phyloP scores from a whole-genome alignment of 202 grass and related monocot species.

The Bolboschoenoplectus hybrid region DNA sequence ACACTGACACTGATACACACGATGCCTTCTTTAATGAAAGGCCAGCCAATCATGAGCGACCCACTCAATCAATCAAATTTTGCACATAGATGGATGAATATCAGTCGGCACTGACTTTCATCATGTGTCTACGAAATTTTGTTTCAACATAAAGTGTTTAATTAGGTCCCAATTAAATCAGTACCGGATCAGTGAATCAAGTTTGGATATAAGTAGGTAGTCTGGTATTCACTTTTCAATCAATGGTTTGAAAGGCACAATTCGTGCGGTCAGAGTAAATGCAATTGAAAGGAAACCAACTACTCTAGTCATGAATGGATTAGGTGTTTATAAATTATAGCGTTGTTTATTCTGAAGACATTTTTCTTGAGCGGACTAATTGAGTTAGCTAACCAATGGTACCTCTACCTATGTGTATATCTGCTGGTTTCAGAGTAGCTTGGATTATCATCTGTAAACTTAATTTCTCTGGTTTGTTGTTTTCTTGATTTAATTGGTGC shows the following conservation, averaged over 20 bases:
- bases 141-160: not conserved
- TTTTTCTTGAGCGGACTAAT: not conserved
- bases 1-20: too few relatives aligned
- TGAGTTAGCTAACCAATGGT: not conserved
- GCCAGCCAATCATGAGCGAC: constrained; percentile 21
- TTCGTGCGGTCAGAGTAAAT: constrained; percentile 22
- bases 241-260: not conserved
- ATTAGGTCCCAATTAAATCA: constrained; percentile 20
- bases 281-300: constrained; percentile 18
- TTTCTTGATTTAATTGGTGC: not conserved
- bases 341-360: too few relatives aligned
- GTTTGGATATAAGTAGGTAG: constrained; percentile 2
- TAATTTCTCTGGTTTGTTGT: not conserved
- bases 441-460: too few relatives aligned
- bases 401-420: not conserved
- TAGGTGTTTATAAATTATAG: not conserved
- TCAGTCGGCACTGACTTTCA: constrained; percentile 19
- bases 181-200: not conserved
- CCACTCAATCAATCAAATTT: not conserved
- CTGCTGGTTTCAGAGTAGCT: constrained; percentile 11
- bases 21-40: not conserved
- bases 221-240: constrained; percentile 13
- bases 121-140: not conserved
- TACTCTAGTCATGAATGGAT: constrained; percentile 13
- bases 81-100: constrained; percentile 1